Evolutionary conservation across 805 yeast species (phyloP), one percentile per base, ranked within the genome.

Genomic region (Yamadazyma endophytica): DNA sequence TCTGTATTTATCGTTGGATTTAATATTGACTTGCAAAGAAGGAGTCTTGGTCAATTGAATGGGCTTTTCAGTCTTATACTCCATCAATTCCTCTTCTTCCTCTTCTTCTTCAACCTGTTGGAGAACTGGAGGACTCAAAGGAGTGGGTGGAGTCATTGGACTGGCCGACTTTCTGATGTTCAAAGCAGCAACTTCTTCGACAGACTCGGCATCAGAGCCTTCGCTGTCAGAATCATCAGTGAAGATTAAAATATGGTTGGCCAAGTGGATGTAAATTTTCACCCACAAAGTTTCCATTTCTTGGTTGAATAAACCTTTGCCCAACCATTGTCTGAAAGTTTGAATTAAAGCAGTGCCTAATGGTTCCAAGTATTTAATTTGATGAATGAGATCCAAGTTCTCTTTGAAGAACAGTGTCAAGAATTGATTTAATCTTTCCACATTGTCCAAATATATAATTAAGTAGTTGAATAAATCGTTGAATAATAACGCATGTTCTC

Each of bases 261-360:
- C 68, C 40, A 64, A 39, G 35, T 44, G 56, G n/a, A 64, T 51
- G 43, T 58, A 65, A 17, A 63, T 47, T 43, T 61, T 56, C 17
- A 64, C 56, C 70, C 70, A 65, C 36, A 55, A 49, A 15, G 44
- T 43, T 44, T 65, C 69, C 49, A 60, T 47, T 13, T 42, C 45
- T 9, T 47, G 48, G 38, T 54, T 42, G 33, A 60, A 59, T 16
- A 47, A 42, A 6, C 53, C 55, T 7, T 37, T 40, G 11, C 64
- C 66, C 34, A 64, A 50, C 49, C 56, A 46, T 40, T 56, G 58
- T 24, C 55, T 55, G 35, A 63, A 56, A 4, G 70, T 64, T 31
- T 53, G 54, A 17, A 64, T 51, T 28, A 65, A 44, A 7, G 62
- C 56, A 19, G 49, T 35, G n/a, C 70, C 70, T 65, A 65, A 55